A percentile compares a stretch with the other conserved stretches of the same genome.
phyloP scores from a whole-genome alignment of 1,139 yeast genomes.

The Ogataea hybrid region DNA sequence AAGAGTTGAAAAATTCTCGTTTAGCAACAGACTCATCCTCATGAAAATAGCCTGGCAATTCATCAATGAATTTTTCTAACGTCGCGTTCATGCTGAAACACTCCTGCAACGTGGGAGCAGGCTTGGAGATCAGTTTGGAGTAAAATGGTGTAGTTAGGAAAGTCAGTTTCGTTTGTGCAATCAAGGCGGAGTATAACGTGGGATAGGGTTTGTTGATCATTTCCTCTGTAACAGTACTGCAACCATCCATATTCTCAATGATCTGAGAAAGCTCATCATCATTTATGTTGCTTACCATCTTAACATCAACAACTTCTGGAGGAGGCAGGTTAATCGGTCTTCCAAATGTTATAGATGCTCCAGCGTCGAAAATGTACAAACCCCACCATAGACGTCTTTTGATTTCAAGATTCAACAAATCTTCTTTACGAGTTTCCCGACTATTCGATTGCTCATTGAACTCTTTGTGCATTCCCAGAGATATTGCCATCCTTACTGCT shows the following conservation, averaged over 20 bases:
- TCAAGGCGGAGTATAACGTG: conserved; percentile 58
- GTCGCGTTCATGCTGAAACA: conserved; percentile 47
- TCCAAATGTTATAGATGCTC: conserved; percentile 65
- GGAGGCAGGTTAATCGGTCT: conserved; percentile 59
- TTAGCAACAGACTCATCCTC: conserved; percentile 36
- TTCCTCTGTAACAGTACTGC: conserved; percentile 12
- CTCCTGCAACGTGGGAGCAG: conserved; percentile 45
- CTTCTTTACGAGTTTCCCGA: conserved; percentile 20
- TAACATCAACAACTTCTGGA: conserved; percentile 48
- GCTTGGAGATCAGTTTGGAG: conserved; percentile 48
- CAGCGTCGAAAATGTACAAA: conserved; percentile 59
- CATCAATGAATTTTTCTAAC: conserved; percentile 41
- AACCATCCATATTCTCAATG: conserved; percentile 20
- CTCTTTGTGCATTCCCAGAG: conserved; percentile 62
- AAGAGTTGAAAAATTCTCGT: conserved; percentile 27
- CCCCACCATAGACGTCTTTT: conserved; percentile 63
- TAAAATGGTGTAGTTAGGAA: conserved; percentile 49
- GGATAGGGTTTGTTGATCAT: conserved; percentile 38
- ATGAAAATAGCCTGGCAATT: conserved; percentile 48
- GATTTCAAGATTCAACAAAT: conserved; percentile 36
- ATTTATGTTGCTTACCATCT: conserved; percentile 49
- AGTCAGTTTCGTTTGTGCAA: conserved; percentile 54
- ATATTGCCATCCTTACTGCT: conserved; percentile 65
- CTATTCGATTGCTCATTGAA: conserved; percentile 25
- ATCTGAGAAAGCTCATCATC: conserved; percentile 40